Percentiles rank a stretch among this genome's conserved stretches.
phyloP scores from a whole-genome alignment of 805 yeast genomes.

The Teunomyces tritomae region DNA sequence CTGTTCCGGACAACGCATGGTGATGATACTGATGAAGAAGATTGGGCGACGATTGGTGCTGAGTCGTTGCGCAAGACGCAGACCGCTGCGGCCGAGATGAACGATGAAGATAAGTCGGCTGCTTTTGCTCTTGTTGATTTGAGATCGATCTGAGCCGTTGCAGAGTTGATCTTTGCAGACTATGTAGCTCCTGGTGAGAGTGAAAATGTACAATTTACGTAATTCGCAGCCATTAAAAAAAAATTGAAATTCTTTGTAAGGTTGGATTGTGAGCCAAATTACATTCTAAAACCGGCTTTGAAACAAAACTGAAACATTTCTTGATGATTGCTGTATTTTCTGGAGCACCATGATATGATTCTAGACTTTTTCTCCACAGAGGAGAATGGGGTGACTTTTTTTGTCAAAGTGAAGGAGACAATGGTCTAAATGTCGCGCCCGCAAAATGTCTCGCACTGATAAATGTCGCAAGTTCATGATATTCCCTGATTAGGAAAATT shows the following conservation, averaged over 20 bases:
- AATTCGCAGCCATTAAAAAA: slow-evolving; percentile 3
- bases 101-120: slow-evolving; percentile 50
- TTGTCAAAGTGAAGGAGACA: neutral
- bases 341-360: no score
- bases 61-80: slow-evolving; percentile 48
- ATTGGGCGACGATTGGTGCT: slow-evolving; percentile 92
- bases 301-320: no score
- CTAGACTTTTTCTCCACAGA: no score
- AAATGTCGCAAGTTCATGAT: neutral
- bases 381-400: no score
- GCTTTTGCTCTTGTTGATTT: slow-evolving; percentile 65
- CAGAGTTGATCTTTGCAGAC: slow-evolving; percentile 2
- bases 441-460: neutral
- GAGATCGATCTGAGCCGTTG: slow-evolving; percentile 14
- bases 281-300: no score
- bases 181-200: neutral
- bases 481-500: slow-evolving; percentile 15
- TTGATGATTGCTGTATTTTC: no score
- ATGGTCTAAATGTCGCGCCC: neutral
- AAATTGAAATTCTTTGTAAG: no score
- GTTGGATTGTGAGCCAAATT: no score
- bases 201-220: neutral
- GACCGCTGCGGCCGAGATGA: slow-evolving; percentile 9
- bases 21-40: slow-evolving; percentile 93
- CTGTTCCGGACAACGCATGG: slow-evolving; percentile 14